phyloP scores from a whole-genome alignment of 768 basidiomycete species.

The Xerocomellus chrysenteron region DNA sequence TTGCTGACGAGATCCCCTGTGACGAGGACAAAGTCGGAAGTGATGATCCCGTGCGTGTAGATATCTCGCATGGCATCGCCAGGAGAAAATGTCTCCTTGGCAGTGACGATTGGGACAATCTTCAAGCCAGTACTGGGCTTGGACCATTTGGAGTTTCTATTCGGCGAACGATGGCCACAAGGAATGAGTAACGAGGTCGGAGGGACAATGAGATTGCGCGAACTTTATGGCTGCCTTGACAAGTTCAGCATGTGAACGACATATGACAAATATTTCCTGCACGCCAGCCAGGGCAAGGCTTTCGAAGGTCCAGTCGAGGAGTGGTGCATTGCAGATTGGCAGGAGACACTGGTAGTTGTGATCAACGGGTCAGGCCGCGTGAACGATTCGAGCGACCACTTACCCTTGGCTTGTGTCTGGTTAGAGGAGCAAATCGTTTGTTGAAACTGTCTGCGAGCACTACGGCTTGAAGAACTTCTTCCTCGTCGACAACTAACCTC shows the following conservation, averaged over 20 bases:
- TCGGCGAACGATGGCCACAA: not conserved
- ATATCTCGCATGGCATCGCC: slow-evolving; percentile 94
- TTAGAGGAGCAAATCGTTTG: slow-evolving; percentile 89
- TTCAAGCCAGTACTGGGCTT: slow-evolving; percentile 75
- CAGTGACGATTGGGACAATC: slow-evolving; percentile 82
- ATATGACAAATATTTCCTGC: slow-evolving; percentile 94
- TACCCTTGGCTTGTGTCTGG: slow-evolving; percentile 82
- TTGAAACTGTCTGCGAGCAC: slow-evolving; percentile 97
- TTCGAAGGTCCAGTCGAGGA: slow-evolving; percentile 97
- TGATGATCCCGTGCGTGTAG: slow-evolving; percentile 87
- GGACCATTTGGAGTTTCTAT: slow-evolving; percentile 83
- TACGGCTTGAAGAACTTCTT: slow-evolving; percentile 90
- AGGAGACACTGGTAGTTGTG: slow-evolving; percentile 68
- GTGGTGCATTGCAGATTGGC: slow-evolving; percentile 89
- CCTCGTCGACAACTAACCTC: slow-evolving; percentile 65
- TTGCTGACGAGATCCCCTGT: slow-evolving; percentile 93
- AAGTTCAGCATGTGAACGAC: slow-evolving; percentile 84
- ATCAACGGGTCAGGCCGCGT: slow-evolving; percentile 14
- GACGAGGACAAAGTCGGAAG: slow-evolving; percentile 88
- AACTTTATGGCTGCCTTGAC: slow-evolving; percentile 85
- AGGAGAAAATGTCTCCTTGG: slow-evolving; percentile 82
- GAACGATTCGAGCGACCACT: slow-evolving; percentile 28
- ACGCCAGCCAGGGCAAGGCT: slow-evolving; percentile 92
- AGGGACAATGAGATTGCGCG: slow-evolving; percentile 26
- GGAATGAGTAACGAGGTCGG: slow-evolving; percentile 10